A percentile compares a stretch with the other conserved stretches of the same genome.
Evolutionary conservation across 805 yeast species (phyloP).

Genomic region (Candida coquimbonensis): DNA sequence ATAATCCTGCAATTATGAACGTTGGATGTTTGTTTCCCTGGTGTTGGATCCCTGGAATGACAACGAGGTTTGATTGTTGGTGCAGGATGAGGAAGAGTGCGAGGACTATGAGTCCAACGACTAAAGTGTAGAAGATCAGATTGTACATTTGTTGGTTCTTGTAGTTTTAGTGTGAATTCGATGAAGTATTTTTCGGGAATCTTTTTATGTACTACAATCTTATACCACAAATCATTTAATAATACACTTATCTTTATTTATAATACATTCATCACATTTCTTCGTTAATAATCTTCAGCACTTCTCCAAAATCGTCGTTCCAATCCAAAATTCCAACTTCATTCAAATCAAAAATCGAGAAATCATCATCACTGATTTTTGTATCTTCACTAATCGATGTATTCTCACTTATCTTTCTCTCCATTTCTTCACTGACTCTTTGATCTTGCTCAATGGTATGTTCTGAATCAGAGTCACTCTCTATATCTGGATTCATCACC

Average conservation of each 20-base stretch:
- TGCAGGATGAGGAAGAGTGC: conserved; percentile 11
- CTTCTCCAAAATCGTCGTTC: conserved; percentile 21
- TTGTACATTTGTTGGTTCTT: not conserved
- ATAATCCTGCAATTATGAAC: conserved; percentile 57
- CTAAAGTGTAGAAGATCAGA: not conserved
- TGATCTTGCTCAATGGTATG: not conserved
- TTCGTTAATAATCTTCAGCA: not conserved
- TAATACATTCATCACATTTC: no score
- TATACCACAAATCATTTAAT: no score
- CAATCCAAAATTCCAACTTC: conserved; percentile 7
- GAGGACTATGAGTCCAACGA: conserved; percentile 4
- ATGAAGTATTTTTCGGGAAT: not conserved
- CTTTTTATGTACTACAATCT: no score
- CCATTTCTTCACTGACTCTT: no score
- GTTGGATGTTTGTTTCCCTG: conserved; percentile 38
- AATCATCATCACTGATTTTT: not conserved
- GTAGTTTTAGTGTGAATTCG: not conserved
- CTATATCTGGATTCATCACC: conserved; percentile 53
- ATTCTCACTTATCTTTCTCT: no score
- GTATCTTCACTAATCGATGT: conserved; percentile 1
- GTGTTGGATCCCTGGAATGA: conserved; percentile 13
- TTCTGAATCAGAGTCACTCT: not conserved
- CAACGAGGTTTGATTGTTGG: conserved; percentile 7
- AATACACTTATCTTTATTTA: no score
- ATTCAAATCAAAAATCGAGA: conserved; percentile 1